Evolutionary conservation across 805 yeast genomes (phyloP).

Genomic region (Cyberlindnera euphorbiiphila): DNA sequence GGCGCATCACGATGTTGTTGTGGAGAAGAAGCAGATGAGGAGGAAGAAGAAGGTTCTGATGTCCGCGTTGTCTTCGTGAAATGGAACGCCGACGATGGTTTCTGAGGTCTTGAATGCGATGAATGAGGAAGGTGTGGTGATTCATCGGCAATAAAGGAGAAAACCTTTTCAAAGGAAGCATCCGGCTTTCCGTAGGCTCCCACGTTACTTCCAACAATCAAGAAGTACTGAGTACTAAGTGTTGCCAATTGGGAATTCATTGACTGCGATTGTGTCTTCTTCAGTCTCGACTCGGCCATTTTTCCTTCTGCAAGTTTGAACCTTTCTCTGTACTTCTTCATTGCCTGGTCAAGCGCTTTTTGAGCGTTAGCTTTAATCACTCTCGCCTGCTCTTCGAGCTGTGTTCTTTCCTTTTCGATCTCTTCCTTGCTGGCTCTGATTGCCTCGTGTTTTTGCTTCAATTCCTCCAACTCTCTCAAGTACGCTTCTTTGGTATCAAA

Average conservation of each 20-base stretch:
- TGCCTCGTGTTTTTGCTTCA: constrained; percentile 4
- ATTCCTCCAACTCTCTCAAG: constrained; percentile 3
- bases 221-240: neutral
- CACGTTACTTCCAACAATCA: neutral
- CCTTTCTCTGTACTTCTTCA: constrained; percentile 16
- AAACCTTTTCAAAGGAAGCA: too few species aligned
- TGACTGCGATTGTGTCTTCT: neutral
- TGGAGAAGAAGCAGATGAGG: neutral
- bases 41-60: neutral
- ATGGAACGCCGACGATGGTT: too few species aligned
- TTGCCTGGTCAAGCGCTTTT: constrained; percentile 18
- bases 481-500: constrained; percentile 12
- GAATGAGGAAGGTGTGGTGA: too few species aligned
- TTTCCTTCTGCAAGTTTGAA: constrained; percentile 3
- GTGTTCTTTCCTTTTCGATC: constrained; percentile 6
- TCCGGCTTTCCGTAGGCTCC: too few species aligned
- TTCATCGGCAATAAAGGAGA: too few species aligned
- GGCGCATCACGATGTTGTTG: neutral
- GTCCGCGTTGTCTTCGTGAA: neutral
- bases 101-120: too few species aligned
- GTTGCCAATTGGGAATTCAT: neutral
- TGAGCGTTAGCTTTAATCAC: constrained; percentile 14
- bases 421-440: constrained; percentile 10
- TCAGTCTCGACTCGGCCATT: neutral
- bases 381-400: constrained; percentile 7